These are phyloP conservation scores for Cudoniella acicularis DNA, from an alignment of 495 filamentous ascomycete species.

Conservation along the genomic window DNA sequence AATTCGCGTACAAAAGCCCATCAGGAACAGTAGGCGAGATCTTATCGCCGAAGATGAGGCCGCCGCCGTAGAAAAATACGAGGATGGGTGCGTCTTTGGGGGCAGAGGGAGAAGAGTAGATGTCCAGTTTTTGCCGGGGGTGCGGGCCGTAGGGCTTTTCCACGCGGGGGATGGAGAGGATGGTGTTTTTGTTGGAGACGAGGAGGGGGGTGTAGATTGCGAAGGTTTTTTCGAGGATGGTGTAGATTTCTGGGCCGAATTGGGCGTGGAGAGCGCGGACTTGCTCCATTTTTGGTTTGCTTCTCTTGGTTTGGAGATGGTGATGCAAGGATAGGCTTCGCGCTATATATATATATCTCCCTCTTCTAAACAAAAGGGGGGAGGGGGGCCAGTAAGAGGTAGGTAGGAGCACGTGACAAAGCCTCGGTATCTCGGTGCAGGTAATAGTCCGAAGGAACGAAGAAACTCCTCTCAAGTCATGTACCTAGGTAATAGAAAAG, in stretches of 20 bases:
- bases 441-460: too few relatives aligned
- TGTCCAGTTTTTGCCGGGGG: slow-evolving; percentile 37
- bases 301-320: background rate
- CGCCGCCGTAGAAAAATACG: slow-evolving; percentile 42
- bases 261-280: slow-evolving; percentile 7
- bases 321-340: too few relatives aligned
- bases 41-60: slow-evolving; percentile 33
- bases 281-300: slow-evolving; percentile 16
- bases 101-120: slow-evolving; percentile 28
- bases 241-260: slow-evolving; percentile 29
- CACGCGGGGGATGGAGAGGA: slow-evolving; percentile 30
- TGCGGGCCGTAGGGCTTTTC: slow-evolving; percentile 34
- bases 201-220: slow-evolving; percentile 32
- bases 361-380: too few relatives aligned
- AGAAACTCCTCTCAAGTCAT: too few relatives aligned
- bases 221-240: slow-evolving; percentile 34
- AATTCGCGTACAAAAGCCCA: slow-evolving; percentile 33
- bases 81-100: slow-evolving; percentile 31
- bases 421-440: too few relatives aligned
- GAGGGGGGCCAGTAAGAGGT: too few relatives aligned
- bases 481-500: too few relatives aligned
- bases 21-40: slow-evolving; percentile 27
- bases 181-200: slow-evolving; percentile 30
- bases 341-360: background rate
- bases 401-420: too few relatives aligned